Base-by-base conservation (phyloP, 2,329 filamentous ascomycete genomes). In the Stagonosporopsis vannaccii region DNA sequence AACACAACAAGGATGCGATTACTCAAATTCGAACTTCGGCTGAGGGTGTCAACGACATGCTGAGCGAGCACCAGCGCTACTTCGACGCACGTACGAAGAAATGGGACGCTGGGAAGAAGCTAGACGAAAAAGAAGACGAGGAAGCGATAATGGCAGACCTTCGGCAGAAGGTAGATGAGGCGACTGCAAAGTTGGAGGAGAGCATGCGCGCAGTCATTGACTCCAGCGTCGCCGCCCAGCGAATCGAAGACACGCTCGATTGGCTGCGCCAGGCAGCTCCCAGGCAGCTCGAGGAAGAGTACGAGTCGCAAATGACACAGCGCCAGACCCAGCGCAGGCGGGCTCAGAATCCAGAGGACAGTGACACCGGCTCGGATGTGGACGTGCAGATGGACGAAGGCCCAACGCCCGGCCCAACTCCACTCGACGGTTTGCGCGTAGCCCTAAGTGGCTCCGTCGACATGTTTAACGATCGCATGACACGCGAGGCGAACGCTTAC, bases 151-250 rank as follows among this genome's bases (percentile, higher is more conserved):
- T 84, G 41, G 71, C 74, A 9, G 70, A 77, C 26, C 63, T 79
- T 50, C 57, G 75, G 52, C 71, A 75, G 19, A 77, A 80, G 52
- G 84, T 87, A 2, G 75, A 81, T 15, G 70, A 73, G 3, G 75
- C 85, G 62, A 88, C 85, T 1, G 70, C 74, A 25, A 78, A 80
- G 46, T 78, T 89, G 67, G 87, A 90, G 61, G 78, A 81, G 66
- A 79, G 77, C 41, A 81, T 89, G 67, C 80, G 87, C 15, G 76
- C 79, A 12, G 72, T 85, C 44, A 83, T 90, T 56, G 87, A 90
- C 72, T 78, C 79, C 8, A 78, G 82, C 53, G 75, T 80, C 8
- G 80, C 77, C 56, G 69, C 84, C 13, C 71, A 79, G 51, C 67
- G 72, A 4, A 68, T 85, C 40, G 75, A 76, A 26, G 75, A 78